phyloP scores from a whole-genome alignment of 768 basidiomycete genomes.

The Symmetrospora coprosmae region DNA sequence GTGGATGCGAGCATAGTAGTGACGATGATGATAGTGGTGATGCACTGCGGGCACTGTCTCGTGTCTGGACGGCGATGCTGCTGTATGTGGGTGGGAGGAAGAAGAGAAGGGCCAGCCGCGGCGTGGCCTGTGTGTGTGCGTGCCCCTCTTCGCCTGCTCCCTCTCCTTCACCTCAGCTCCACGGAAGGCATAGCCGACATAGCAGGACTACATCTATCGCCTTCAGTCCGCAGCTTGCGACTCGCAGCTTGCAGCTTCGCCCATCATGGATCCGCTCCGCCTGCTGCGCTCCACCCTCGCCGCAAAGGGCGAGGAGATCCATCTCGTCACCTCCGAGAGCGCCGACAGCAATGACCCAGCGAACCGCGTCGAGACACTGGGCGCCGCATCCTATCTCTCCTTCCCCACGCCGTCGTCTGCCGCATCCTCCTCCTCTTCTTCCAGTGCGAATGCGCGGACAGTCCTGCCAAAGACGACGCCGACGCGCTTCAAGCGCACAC shows the following conservation, averaged over 20 bases:
- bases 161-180: no score
- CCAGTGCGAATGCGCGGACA: constrained; percentile 12
- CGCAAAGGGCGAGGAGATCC: constrained; percentile 21
- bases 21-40: no score
- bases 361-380: constrained; percentile 40
- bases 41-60: no score
- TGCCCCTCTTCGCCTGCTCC: no score
- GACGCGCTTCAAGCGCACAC: constrained; percentile 65
- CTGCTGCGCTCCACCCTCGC: constrained; percentile 35
- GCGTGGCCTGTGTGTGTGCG: no score
- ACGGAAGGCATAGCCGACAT: no score
- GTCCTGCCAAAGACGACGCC: constrained; percentile 55
- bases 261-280: constrained; percentile 34
- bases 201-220: no score
- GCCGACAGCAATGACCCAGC: constrained; percentile 38
- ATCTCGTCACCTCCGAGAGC: constrained; percentile 34
- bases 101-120: no score
- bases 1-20: no score
- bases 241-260: background rate
- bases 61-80: no score
- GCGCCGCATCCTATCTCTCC: constrained; percentile 56
- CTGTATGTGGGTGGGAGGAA: no score
- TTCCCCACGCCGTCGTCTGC: constrained; percentile 36
- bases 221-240: no score
- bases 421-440: constrained; percentile 26